Evolutionary conservation across 208 protist species (phyloP), one percentile per base, ranked within the genome.

Genomic region (Porcisia hertigi): DNA sequence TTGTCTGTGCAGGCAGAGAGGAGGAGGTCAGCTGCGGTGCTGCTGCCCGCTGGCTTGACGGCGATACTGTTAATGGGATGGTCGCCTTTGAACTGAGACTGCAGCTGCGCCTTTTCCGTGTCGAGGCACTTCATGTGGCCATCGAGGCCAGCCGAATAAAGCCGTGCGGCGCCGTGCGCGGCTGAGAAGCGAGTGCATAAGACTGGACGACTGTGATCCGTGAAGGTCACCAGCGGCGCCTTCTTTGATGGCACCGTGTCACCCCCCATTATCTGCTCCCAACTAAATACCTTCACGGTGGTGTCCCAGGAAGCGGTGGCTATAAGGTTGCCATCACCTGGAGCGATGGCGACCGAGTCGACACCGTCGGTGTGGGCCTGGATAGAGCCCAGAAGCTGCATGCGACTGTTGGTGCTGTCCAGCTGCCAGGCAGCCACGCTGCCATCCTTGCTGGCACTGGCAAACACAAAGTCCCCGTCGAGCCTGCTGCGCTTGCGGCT

Each of bases 1-100:
- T 93, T 97, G 81, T 97, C 92, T 5, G 92, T 95, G 82, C 84
- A 93, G 25, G 90, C 92, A 36, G 88, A 67, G 41, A 97, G 81
- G 16, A 97, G 20, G 3, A 97, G 80, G 70, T 97, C 91, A 8
- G 79, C 77, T 2, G 73, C 83, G 0, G 69, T 79, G 60, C 69
- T 73, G 54, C 72, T 74, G 57, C 63, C 74, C 14, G 73, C 80
- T 3, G 87, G 86, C 71, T 82, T 86, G 25, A 92, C 86, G 25
- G 89, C 77, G 45, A 97, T 67, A 39, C 82, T 63, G 72, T 94
- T 87, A 64, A 94, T 85, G 20, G 92, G 81, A 76, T 97, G 91
- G 66, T 94, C 90, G 2, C 92, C 88, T 30, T 71, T 76, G 53
- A 82, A 82, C 73, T 87, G 82, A 20, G 69, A 69, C 60, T 85